These are phyloP conservation scores for Plasmodium malariae DNA, from an alignment of 169 alveolate species.

Conservation along the genomic window DNA sequence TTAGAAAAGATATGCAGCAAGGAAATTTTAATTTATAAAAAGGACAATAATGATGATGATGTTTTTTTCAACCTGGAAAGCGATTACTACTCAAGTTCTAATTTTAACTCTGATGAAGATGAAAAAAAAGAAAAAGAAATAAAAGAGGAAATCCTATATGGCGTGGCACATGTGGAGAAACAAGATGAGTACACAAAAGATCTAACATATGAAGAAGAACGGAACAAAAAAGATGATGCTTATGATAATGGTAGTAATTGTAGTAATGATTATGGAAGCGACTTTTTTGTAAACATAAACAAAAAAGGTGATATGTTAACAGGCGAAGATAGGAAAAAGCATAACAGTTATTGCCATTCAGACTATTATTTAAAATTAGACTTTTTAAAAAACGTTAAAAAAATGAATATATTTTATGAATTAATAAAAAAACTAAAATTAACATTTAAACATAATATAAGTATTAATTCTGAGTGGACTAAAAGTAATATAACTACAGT, in stretches of 20 bases:
- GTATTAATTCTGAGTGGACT: slow-evolving; percentile 47
- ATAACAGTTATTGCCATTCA: too few relatives aligned
- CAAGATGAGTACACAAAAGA: background rate
- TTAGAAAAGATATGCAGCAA: slow-evolving; percentile 25
- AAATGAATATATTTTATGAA: slow-evolving; percentile 65
- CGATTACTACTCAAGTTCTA: slow-evolving; percentile 65
- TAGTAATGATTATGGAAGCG: too few relatives aligned
- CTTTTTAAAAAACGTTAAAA: slow-evolving; percentile 52
- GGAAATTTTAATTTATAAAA: slow-evolving; percentile 28
- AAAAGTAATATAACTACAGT: slow-evolving; percentile 43
- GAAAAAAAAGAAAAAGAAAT: background rate
- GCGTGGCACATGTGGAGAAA: background rate
- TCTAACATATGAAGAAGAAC: background rate
- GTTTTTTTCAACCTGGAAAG: slow-evolving; percentile 64
- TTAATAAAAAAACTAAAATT: slow-evolving; percentile 54
- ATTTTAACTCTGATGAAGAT: slow-evolving; percentile 47
- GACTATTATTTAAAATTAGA: slow-evolving; percentile 25
- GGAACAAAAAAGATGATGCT: background rate
- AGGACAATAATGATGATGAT: slow-evolving; percentile 32
- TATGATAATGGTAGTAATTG: too few relatives aligned
- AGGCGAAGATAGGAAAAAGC: too few relatives aligned
- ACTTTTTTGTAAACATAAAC: too few relatives aligned
- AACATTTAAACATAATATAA: slow-evolving; percentile 30
- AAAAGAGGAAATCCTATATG: background rate
- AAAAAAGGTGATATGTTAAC: too few relatives aligned